Percentiles rank a stretch among this genome's conserved stretches.
phyloP scores from a whole-genome alignment of 169 alveolate genomes.

The Cryptosporidium sp. region DNA sequence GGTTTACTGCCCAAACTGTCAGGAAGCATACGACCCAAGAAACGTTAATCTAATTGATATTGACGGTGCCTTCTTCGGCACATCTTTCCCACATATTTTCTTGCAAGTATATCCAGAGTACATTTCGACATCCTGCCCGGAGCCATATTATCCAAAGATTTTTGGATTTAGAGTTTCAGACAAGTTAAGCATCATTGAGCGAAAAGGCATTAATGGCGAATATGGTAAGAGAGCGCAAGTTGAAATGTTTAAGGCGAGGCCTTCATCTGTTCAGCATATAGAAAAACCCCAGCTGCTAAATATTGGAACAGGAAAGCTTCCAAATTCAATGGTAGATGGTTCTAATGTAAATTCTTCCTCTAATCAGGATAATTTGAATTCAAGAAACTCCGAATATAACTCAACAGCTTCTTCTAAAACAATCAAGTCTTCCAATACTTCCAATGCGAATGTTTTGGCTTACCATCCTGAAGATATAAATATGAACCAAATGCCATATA shows the following conservation, averaged over 20 bases:
- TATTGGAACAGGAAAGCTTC: not conserved
- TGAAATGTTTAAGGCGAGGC: conserved; percentile 45
- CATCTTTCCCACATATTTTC: conserved; percentile 93
- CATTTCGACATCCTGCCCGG: conserved; percentile 85
- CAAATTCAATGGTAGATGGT: conserved; percentile 4
- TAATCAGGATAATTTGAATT: conserved; percentile 33
- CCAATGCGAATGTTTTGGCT: not conserved
- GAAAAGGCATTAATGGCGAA: conserved; percentile 73
- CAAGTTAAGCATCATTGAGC: conserved; percentile 57
- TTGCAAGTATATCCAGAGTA: conserved; percentile 90
- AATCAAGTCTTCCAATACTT: conserved; percentile 17
- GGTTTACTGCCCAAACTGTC: conserved; percentile 96
- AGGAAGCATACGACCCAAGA: conserved; percentile 90
- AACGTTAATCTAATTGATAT: conserved; percentile 86
- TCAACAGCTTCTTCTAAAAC: conserved; percentile 62
- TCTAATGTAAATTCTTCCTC: not conserved
- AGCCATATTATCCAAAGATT: conserved; percentile 84
- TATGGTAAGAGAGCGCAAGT: conserved; percentile 51
- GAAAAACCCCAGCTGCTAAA: conserved; percentile 24
- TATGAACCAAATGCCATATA: conserved; percentile 11
- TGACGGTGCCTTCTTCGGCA: conserved; percentile 97
- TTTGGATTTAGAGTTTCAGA: conserved; percentile 87
- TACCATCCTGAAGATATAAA: conserved; percentile 24
- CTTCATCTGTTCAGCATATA: conserved; percentile 18
- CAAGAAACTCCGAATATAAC: conserved; percentile 19